These are phyloP conservation scores for Pichia sp. DNA, from an alignment of 1,139 yeast species.

Conservation along the genomic window DNA sequence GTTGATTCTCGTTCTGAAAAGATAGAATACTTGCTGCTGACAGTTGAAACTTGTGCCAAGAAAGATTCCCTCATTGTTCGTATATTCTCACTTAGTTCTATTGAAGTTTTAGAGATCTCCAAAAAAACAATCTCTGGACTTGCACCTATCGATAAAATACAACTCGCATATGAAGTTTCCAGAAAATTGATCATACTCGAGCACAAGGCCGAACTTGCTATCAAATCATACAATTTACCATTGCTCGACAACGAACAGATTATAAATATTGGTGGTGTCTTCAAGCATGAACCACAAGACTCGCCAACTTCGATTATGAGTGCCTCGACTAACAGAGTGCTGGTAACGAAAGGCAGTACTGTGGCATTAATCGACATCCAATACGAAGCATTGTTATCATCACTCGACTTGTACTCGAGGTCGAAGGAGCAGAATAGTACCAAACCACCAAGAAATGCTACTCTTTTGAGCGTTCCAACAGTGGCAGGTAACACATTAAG, in stretches of 20 bases:
- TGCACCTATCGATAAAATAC: conserved; percentile 14
- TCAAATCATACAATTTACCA: conserved; percentile 29
- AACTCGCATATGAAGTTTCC: conserved; percentile 28
- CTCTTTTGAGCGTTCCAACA: conserved; percentile 37
- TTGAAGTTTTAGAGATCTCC: conserved; percentile 28
- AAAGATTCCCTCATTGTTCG: conserved; percentile 21
- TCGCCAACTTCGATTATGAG: conserved; percentile 28
- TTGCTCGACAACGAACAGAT: conserved; percentile 21
- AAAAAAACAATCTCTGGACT: conserved; percentile 23
- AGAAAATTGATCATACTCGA: conserved; percentile 30
- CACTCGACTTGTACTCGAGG: conserved; percentile 33
- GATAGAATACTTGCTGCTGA: conserved; percentile 26
- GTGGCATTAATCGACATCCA: conserved; percentile 44
- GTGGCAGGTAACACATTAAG: conserved; percentile 44
- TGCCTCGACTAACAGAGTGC: conserved; percentile 45
- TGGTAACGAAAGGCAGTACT: conserved; percentile 39
- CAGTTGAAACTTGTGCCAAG: conserved; percentile 22
- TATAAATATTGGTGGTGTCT: conserved; percentile 20
- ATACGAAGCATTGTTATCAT: conserved; percentile 42
- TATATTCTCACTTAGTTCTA: conserved; percentile 26
- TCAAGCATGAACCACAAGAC: conserved; percentile 20
- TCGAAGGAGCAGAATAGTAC: conserved; percentile 23
- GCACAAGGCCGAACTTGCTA: conserved; percentile 13
- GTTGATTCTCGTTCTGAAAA: conserved; percentile 21
- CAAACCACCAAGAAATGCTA: conserved; percentile 28